Conservation (phyloP, 2,329 filamentous ascomycete genomes). For the Waltergamsia citrina region DNA sequence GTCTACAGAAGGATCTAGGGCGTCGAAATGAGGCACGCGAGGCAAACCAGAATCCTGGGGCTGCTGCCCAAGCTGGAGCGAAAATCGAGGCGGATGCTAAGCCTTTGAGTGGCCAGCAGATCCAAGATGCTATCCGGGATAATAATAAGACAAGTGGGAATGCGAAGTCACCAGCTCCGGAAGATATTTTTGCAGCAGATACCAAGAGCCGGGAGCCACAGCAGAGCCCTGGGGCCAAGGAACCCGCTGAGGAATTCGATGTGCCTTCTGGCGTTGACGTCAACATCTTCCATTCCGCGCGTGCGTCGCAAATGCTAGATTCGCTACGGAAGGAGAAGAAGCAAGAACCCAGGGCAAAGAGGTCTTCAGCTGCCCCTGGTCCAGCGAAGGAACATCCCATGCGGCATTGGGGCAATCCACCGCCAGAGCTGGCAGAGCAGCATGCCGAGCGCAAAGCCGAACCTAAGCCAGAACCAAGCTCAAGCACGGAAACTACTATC, state of each 20-base stretch:
- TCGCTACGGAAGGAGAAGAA: constrained; percentile 19
- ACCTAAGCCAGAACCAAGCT: too few species aligned
- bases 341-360: constrained; percentile 5
- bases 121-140: too few species aligned
- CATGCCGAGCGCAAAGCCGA: too few species aligned
- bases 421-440: constrained; percentile 1
- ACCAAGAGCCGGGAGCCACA: not conserved
- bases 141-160: too few species aligned
- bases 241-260: constrained; percentile 17
- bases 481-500: not conserved
- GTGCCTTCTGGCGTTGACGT: constrained; percentile 31
- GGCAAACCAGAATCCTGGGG: too few species aligned
- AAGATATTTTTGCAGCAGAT: too few species aligned
- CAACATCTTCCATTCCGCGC: constrained; percentile 37
- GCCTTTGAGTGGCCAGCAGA: too few species aligned
- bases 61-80: not conserved
- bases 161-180: too few species aligned
- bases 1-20: not conserved
- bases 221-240: constrained; percentile 2
- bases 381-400: constrained; percentile 25
- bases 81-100: too few species aligned
- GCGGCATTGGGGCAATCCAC: constrained; percentile 9
- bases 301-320: constrained; percentile 33
- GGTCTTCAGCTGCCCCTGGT: constrained; percentile 6
- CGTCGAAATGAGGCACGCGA: not conserved